Evolutionary conservation across 352 stramenopile genomes (phyloP).

Genomic region (Thraustochytrium sp.): DNA sequence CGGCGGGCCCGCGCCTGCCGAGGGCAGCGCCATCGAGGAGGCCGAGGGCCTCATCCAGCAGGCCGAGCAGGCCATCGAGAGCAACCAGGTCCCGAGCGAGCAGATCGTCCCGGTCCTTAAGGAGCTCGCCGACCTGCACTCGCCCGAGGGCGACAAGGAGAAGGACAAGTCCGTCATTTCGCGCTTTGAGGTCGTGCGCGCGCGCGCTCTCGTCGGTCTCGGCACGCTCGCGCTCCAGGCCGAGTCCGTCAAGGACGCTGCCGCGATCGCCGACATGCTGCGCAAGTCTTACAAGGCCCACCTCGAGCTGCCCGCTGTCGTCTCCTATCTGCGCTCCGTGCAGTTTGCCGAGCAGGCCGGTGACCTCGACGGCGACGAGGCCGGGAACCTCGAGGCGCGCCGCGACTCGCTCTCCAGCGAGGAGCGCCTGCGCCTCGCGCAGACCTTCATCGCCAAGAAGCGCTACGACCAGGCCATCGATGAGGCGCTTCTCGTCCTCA

Average conservation of each 20-base stretch:
- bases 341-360: neutral
- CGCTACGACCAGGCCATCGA: conserved; percentile 3
- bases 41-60: conserved; percentile 40
- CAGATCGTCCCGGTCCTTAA: conserved; percentile 10
- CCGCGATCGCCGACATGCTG: conserved; percentile 18
- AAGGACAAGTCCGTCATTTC: conserved; percentile 13
- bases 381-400: conserved; percentile 18
- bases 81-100: neutral
- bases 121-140: conserved; percentile 11
- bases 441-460: neutral
- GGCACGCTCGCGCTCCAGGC: conserved; percentile 20
- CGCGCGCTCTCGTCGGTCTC: conserved; percentile 28
- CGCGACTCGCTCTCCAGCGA: neutral
- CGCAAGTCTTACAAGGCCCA: conserved; percentile 21
- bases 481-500: conserved; percentile 19
- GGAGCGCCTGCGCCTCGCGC: conserved; percentile 27
- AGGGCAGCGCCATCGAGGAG: neutral
- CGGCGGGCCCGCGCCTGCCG: neutral
- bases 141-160: conserved; percentile 36
- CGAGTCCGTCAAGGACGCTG: neutral
- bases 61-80: neutral
- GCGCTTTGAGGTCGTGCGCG: conserved; percentile 11
- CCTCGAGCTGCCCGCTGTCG: neutral
- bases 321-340: neutral
- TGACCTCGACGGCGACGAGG: neutral